Conservation (phyloP, 2,329 filamentous ascomycete species). For the Verticillium tricorpus region DNA sequence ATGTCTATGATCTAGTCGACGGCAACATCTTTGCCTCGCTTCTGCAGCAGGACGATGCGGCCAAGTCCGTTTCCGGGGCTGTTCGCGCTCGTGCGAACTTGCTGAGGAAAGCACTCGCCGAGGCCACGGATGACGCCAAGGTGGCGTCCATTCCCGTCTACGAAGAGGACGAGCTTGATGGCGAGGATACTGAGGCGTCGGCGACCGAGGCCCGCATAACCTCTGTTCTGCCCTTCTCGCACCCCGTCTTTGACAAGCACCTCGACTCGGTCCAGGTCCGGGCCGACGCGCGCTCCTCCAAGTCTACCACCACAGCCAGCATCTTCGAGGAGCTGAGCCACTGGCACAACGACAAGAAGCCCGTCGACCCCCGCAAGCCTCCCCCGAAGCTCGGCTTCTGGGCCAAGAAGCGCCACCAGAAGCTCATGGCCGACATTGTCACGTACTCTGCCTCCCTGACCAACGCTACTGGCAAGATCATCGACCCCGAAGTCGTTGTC, state of each 20-base stretch:
- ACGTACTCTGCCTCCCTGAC: constrained; percentile 68
- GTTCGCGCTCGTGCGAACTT: background rate
- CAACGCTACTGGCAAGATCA: constrained; percentile 54
- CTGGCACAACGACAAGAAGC: constrained; percentile 58
- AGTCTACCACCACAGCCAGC: constrained; percentile 19
- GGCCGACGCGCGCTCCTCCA: constrained; percentile 18
- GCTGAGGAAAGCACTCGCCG: background rate
- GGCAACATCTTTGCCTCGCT: constrained; percentile 20
- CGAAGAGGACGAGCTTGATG: background rate
- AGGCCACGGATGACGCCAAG: background rate
- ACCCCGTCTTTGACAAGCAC: constrained; percentile 40
- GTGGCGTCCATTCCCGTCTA: background rate
- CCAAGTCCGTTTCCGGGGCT: background rate
- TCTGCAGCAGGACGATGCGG: background rate
- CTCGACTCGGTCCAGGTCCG: constrained; percentile 36
- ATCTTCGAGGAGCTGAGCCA: constrained; percentile 48
- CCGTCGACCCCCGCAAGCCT: constrained; percentile 30
- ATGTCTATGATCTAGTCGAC: constrained; percentile 28
- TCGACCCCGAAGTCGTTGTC: constrained; percentile 62
- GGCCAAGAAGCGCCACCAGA: constrained; percentile 50
- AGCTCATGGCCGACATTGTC: constrained; percentile 62
- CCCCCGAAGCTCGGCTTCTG: constrained; percentile 17
- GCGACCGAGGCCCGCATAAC: background rate
- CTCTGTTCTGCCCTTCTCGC: constrained; percentile 40
- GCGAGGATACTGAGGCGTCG: background rate